Percentiles rank a stretch among this genome's conserved stretches.
Conservation (phyloP, 2,329 filamentous ascomycete genomes). For the Lasiodiplodia sp. region DNA sequence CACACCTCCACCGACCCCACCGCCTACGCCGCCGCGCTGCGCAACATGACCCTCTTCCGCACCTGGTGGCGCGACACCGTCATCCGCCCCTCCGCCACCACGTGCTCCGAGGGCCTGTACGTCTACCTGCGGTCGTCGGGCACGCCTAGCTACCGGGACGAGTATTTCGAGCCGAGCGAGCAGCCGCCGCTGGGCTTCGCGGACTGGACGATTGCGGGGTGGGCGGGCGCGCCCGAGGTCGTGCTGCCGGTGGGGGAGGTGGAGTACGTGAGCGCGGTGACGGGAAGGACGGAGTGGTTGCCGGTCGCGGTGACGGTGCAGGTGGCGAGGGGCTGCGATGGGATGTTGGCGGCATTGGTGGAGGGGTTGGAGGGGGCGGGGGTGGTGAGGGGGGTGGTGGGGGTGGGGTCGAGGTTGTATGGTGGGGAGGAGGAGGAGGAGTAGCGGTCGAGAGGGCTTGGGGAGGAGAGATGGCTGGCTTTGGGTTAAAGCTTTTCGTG, state of each 20-base stretch:
- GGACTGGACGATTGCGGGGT: neutral
- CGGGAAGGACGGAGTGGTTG: neutral
- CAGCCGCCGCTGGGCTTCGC: neutral
- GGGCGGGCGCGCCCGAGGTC: neutral
- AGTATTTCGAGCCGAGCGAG: neutral
- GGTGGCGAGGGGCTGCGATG: conserved; percentile 1
- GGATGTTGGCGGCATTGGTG: neutral
- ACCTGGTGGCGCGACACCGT: neutral
- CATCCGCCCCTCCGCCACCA: neutral
- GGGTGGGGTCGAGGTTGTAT: neutral
- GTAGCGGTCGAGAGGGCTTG: no score
- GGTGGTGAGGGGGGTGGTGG: neutral
- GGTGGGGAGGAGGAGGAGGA: neutral
- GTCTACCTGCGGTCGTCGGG: neutral
- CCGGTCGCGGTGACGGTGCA: neutral
- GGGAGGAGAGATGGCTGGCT: no score
- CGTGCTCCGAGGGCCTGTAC: neutral
- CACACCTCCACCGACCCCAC: neutral
- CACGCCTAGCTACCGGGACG: neutral
- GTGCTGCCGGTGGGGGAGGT: conserved; percentile 2
- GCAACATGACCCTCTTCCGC: neutral
- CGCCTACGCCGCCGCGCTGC: neutral
- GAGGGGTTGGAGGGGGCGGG: neutral
- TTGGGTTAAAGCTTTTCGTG: no score
- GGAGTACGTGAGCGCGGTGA: neutral